Evolutionary conservation across 2,329 filamentous ascomycete species (phyloP).

Genomic region (Mycosphaerella sp.): DNA sequence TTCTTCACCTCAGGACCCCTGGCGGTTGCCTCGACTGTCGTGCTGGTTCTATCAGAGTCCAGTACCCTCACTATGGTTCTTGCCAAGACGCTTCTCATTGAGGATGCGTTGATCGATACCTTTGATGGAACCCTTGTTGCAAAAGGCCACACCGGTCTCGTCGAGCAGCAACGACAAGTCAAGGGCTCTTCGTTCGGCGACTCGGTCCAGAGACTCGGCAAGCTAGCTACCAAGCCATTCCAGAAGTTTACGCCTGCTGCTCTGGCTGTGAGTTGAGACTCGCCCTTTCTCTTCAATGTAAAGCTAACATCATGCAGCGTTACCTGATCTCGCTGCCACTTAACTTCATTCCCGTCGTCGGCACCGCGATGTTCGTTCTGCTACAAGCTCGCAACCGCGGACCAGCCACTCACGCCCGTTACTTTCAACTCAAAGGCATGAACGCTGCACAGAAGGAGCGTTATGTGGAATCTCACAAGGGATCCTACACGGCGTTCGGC

Average conservation of each 20-base stretch:
- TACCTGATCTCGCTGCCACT: slow-evolving; percentile 83
- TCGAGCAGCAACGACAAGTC: slow-evolving; percentile 68
- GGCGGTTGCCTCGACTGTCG: slow-evolving; percentile 64
- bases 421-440: slow-evolving; percentile 85
- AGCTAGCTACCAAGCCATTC: slow-evolving; percentile 51
- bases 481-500: slow-evolving; percentile 72
- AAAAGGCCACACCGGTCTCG: slow-evolving; percentile 53
- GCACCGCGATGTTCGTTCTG: slow-evolving; percentile 72
- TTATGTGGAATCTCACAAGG: slow-evolving; percentile 64
- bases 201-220: slow-evolving; percentile 52
- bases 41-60: slow-evolving; percentile 55
- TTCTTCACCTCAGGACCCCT: slow-evolving; percentile 79
- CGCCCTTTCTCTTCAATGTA: too few species aligned
- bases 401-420: slow-evolving; percentile 51
- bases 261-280: slow-evolving; percentile 44
- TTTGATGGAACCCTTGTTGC: slow-evolving; percentile 68
- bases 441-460: slow-evolving; percentile 56
- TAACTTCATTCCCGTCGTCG: slow-evolving; percentile 87
- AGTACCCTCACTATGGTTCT: slow-evolving; percentile 49
- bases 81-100: slow-evolving; percentile 67
- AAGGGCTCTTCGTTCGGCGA: slow-evolving; percentile 48
- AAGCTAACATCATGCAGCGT: slow-evolving; percentile 34
- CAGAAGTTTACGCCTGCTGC: slow-evolving; percentile 50
- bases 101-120: slow-evolving; percentile 77
- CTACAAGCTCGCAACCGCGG: slow-evolving; percentile 56